Evolutionary conservation across 495 filamentous ascomycete species (phyloP).

Genomic region (Parmelia sp.): DNA sequence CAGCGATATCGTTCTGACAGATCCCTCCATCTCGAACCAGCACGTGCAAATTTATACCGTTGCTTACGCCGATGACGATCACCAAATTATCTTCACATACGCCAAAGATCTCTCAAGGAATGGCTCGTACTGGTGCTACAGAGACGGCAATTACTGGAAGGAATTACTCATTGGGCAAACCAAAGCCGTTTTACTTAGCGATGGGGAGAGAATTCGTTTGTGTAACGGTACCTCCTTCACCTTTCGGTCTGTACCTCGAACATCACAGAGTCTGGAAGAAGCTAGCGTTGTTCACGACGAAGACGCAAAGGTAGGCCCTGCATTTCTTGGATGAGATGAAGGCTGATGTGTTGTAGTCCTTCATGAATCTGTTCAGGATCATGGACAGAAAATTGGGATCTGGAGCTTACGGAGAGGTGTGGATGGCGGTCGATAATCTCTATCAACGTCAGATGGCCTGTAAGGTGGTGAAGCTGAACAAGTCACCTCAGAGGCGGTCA

Average conservation of each 20-base stretch:
- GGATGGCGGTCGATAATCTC: conserved; percentile 39
- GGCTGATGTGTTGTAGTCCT: conserved; percentile 10
- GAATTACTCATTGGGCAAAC: conserved; percentile 38
- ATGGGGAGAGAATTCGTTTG: conserved; percentile 46
- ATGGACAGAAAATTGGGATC: conserved; percentile 44
- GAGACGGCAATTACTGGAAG: conserved; percentile 50
- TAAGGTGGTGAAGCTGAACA: conserved; percentile 43
- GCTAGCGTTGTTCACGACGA: conserved; percentile 25
- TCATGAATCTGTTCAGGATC: conserved; percentile 38
- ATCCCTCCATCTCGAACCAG: conserved; percentile 47
- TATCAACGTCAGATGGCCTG: conserved; percentile 46
- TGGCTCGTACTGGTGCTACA: conserved; percentile 50
- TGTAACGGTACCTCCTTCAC: conserved; percentile 24
- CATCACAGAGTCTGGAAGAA: conserved; percentile 10
- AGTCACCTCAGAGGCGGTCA: conserved; percentile 12
- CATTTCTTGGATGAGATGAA: neutral
- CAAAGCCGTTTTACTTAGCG: conserved; percentile 44
- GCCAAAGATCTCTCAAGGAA: conserved; percentile 55
- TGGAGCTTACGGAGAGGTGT: conserved; percentile 44
- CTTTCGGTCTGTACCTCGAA: conserved; percentile 20
- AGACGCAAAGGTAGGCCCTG: conserved; percentile 33
- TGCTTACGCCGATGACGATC: conserved; percentile 39
- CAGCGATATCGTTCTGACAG: conserved; percentile 40
- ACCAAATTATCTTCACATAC: conserved; percentile 48
- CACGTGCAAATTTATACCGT: conserved; percentile 60